Base-by-base conservation (phyloP, 2,329 filamentous ascomycete species). In the Myriosclerotinia scirpicola region DNA sequence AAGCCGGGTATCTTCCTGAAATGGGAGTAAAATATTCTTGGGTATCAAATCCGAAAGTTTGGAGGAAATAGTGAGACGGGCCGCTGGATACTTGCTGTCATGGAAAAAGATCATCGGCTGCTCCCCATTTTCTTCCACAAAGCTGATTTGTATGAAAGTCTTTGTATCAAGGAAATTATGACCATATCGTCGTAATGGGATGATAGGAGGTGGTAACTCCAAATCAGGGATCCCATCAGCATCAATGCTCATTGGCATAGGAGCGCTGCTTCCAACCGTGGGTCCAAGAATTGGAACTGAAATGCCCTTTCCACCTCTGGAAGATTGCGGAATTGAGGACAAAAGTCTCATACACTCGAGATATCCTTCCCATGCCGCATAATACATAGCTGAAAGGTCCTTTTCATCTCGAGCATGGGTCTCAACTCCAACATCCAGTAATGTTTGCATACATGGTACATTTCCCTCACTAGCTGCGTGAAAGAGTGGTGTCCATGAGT, bases 131-230 rank as follows among this genome's bases (percentile, higher is more conserved):
- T 90, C 89, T 62, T 94, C 92, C 7, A 52, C 63, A 74, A 99
- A 98, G 72, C 85, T 92, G 70, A 99, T 90, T 74, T 97, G 92
- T 15, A 99, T 88, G 70, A 97, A 96, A 0, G 93, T 96, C 80
- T 98, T 99, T 40, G 92, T 97, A 75, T 99, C 95, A 46, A 99
- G 83, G 82, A 99, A 99, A 78, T 98, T 99, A 80, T 99, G 95
- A 20, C 95, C 95, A 74, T 99, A 99, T 73, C 95, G 87, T 72
- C 95, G 87, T 58, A 98, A 83, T 0, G 95, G 95, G 71, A 99
- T 97, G 71, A 99, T 98, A 0, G 95, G 95, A 26, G 95, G 95
- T 30, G 95, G 95, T 15, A 99, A 83, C 72, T 94, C 93, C 42
- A 99, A 87, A 70, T 93, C 87, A 2, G 95, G 95, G 66, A 99